These are phyloP conservation scores for Solanum pennellii DNA, from an alignment of 257 asterid species.

Conservation along the genomic window DNA sequence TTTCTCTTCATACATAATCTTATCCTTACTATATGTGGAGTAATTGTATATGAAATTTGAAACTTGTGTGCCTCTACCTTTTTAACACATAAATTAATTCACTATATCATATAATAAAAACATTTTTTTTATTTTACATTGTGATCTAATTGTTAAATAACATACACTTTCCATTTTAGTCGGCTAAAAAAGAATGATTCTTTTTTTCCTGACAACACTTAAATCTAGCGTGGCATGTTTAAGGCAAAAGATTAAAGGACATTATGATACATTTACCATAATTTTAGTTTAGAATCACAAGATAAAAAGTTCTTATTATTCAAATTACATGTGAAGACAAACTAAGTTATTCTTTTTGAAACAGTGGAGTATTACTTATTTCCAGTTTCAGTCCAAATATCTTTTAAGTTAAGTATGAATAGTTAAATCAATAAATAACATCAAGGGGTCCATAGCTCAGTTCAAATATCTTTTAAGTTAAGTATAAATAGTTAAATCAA, in stretches of 20 bases:
- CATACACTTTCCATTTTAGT: neutral
- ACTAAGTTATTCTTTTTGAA: neutral
- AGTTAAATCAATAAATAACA: too few species aligned
- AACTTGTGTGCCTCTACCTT: neutral
- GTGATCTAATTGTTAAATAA: neutral
- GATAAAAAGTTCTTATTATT: too few species aligned
- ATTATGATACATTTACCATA: too few species aligned
- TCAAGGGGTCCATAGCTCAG: neutral
- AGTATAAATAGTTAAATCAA: too few species aligned
- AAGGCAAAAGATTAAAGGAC: too few species aligned
- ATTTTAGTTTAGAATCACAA: too few species aligned
- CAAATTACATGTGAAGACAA: neutral
- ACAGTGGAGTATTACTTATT: neutral
- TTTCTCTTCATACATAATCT: neutral
- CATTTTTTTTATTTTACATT: neutral
- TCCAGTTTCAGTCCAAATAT: neutral
- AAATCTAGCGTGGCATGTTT: too few species aligned
- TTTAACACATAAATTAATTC: neutral
- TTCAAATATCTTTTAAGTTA: neutral
- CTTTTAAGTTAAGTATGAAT: too few species aligned
- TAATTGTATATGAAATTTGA: neutral
- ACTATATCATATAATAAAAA: neutral
- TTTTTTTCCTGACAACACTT: neutral
- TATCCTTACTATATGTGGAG: neutral
- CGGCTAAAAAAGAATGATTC: too few species aligned